Conservation (phyloP, 1,284 basidiomycete species). For the Trichosporon sp. region DNA sequence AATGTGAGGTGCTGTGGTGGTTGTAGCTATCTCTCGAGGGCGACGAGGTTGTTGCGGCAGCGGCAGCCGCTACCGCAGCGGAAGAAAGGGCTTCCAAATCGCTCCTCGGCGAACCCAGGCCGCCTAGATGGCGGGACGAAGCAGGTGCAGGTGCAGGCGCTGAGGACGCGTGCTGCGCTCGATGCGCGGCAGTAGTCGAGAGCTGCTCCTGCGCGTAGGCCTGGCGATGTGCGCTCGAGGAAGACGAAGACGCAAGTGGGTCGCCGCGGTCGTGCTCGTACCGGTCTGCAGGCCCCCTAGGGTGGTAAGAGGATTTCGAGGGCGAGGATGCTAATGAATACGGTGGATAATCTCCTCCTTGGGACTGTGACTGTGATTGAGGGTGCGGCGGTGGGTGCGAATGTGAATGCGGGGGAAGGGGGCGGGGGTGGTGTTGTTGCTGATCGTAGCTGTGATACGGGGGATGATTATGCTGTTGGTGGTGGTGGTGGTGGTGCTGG, state of each 20-base stretch:
- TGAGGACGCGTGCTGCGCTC: slow-evolving; percentile 1
- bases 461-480: not conserved
- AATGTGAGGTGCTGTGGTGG: not conserved
- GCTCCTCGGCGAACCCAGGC: not conserved
- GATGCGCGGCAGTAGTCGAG: slow-evolving; percentile 1
- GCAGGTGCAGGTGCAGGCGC: not conserved
- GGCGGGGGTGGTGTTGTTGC: not conserved
- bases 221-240: not conserved
- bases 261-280: not conserved
- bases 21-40: not conserved
- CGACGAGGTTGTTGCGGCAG: not conserved
- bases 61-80: not conserved
- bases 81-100: not conserved
- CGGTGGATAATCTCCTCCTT: not conserved
- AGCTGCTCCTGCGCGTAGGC: not conserved
- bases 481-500: not conserved
- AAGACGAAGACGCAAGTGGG: not conserved
- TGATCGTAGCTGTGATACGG: not conserved
- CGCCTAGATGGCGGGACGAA: not conserved
- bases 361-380: not conserved
- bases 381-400: not conserved
- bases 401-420: not conserved
- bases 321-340: slow-evolving; percentile 1
- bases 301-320: not conserved
- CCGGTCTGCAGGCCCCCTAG: not conserved